Evolutionary conservation across 2,329 filamentous ascomycete genomes (phyloP).

Genomic region (Magnaporthiopsis poae): DNA sequence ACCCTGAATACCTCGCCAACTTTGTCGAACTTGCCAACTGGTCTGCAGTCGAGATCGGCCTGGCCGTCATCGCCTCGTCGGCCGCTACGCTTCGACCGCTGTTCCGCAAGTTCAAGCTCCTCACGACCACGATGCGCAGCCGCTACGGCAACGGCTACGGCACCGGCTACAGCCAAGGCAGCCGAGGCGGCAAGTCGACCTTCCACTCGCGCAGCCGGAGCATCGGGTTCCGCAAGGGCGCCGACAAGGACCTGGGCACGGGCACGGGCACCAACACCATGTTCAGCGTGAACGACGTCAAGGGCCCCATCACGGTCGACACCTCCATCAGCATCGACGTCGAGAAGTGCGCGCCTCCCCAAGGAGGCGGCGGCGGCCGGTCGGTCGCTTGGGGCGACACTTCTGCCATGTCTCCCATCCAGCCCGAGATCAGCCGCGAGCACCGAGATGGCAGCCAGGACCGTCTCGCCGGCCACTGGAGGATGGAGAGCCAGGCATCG

Average conservation of each 20-base stretch:
- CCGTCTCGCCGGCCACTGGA: background rate
- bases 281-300: background rate
- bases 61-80: constrained; percentile 30
- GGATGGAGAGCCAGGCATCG: background rate
- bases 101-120: constrained; percentile 15
- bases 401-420: background rate
- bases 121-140: background rate
- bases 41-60: constrained; percentile 34
- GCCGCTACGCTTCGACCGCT: constrained; percentile 31
- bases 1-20: constrained; percentile 33
- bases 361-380: background rate
- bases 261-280: background rate
- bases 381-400: background rate
- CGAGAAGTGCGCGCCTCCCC: background rate
- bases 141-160: background rate
- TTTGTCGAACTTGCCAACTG: constrained; percentile 35
- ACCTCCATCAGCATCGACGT: constrained; percentile 2
- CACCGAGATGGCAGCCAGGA: background rate
- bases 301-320: constrained; percentile 1
- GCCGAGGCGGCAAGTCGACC: background rate
- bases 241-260: background rate
- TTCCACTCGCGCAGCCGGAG: constrained; percentile 1
- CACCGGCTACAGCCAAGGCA: background rate
- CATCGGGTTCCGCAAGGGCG: background rate
- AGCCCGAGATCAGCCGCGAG: background rate